Percentiles rank a stretch among this genome's conserved stretches.
Evolutionary conservation across 768 basidiomycete genomes (phyloP).

Genomic region (Tricholoma flavovirens): DNA sequence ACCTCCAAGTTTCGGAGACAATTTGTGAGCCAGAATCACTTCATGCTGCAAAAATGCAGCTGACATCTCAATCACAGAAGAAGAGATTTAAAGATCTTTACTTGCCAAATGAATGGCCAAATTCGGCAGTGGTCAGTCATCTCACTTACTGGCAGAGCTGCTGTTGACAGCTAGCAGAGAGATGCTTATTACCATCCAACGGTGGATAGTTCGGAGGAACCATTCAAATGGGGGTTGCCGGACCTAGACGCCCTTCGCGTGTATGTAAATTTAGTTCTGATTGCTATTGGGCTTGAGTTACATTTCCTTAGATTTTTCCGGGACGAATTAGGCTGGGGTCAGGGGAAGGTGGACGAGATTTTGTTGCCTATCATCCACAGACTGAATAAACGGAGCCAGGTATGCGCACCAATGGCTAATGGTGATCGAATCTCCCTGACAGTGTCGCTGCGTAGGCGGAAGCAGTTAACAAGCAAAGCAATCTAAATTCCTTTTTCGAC

Average conservation of each 20-base stretch:
- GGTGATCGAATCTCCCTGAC: conserved; percentile 1
- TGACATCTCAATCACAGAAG: conserved; percentile 48
- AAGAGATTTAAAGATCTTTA: conserved; percentile 84
- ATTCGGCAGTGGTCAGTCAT: conserved; percentile 73
- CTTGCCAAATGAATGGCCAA: conserved; percentile 83
- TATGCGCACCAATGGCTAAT: conserved; percentile 18
- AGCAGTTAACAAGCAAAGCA: conserved; percentile 70
- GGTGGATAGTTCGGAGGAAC: conserved; percentile 86
- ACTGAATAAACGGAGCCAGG: conserved; percentile 78
- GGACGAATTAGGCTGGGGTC: conserved; percentile 77
- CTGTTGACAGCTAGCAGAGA: conserved; percentile 40
- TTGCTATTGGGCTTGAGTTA: not conserved
- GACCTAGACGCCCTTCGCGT: conserved; percentile 87
- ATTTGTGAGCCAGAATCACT: conserved; percentile 53
- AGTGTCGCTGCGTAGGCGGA: conserved; percentile 35
- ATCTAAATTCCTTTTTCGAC: conserved; percentile 71
- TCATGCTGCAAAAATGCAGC: not conserved
- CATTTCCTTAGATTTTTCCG: conserved; percentile 50
- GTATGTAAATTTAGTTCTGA: conserved; percentile 35
- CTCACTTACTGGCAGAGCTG: not conserved
- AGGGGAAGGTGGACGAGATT: conserved; percentile 81
- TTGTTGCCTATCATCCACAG: conserved; percentile 89
- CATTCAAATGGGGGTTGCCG: conserved; percentile 96
- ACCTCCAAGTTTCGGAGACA: conserved; percentile 72
- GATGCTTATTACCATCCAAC: conserved; percentile 92